These are phyloP conservation scores for Sutorius eximius DNA, from an alignment of 1,284 basidiomycete species.

Conservation along the genomic window DNA sequence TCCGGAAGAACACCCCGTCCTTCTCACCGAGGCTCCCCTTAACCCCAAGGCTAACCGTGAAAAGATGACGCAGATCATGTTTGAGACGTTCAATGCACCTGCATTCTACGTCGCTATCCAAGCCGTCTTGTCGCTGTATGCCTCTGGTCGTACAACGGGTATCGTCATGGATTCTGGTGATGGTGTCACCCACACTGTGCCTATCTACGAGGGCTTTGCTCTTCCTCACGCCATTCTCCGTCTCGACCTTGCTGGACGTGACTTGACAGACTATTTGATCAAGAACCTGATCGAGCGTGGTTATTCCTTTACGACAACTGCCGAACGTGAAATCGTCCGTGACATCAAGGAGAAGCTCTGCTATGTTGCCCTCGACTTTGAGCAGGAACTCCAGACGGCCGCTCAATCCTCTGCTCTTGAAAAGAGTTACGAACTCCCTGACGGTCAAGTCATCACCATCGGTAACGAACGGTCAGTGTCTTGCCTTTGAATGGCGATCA, in stretches of 20 bases:
- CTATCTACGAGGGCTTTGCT: conserved; percentile 91
- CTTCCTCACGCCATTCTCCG: conserved; percentile 93
- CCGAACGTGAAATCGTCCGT: conserved; percentile 94
- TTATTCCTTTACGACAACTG: conserved; percentile 92
- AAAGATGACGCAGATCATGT: conserved; percentile 97
- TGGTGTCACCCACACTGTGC: conserved; percentile 89
- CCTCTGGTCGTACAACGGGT: conserved; percentile 86
- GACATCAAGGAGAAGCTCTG: conserved; percentile 99
- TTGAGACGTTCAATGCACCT: conserved; percentile 90
- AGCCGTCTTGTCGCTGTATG: conserved; percentile 87
- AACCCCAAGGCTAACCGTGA: conserved; percentile 92
- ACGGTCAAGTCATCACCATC: conserved; percentile 96
- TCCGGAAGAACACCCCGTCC: conserved; percentile 85
- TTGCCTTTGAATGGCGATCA: not conserved
- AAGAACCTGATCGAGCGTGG: conserved; percentile 95
- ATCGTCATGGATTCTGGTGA: conserved; percentile 91
- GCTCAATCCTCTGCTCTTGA: conserved; percentile 89
- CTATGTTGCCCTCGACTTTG: conserved; percentile 96
- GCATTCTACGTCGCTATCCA: conserved; percentile 91
- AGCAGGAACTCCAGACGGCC: conserved; percentile 93
- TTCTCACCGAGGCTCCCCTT: conserved; percentile 85
- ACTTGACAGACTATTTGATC: conserved; percentile 90
- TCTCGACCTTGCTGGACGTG: conserved; percentile 94
- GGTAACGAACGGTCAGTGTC: conserved; percentile 82
- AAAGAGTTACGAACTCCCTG: conserved; percentile 96